These are phyloP conservation scores for Achlya hypogyna DNA, from an alignment of 352 stramenopile species.

Conservation along the genomic window DNA sequence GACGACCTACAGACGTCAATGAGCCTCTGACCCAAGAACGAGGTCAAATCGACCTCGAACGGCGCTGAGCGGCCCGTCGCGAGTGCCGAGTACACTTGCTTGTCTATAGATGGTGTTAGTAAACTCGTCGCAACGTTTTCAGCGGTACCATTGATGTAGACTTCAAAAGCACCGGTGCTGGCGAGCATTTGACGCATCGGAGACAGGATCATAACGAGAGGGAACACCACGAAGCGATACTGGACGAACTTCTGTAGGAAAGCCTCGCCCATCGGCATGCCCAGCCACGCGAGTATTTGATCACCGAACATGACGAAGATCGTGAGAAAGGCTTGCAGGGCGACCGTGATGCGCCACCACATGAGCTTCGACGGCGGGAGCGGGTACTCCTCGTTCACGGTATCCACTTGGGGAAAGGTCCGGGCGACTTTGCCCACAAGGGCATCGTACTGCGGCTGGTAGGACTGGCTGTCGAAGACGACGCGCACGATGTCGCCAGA, in stretches of 20 bases:
- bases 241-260: not conserved
- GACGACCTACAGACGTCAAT: not conserved
- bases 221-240: constrained; percentile 1
- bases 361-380: not conserved
- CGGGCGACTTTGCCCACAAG: not conserved
- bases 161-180: constrained; percentile 19
- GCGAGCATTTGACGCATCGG: constrained; percentile 6
- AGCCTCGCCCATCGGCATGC: not conserved
- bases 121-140: not conserved
- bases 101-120: not conserved
- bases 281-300: not conserved
- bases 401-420: not conserved
- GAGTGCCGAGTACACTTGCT: not conserved
- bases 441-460: not conserved
- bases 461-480: constrained; percentile 2
- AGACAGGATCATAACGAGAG: constrained; percentile 6
- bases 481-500: constrained; percentile 1
- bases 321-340: constrained; percentile 1
- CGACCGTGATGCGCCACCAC: constrained; percentile 1
- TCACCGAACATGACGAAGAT: constrained; percentile 15
- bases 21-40: not conserved
- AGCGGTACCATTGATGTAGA: constrained; percentile 12
- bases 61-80: not conserved
- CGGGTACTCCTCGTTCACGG: constrained; percentile 1
- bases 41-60: not conserved